These are phyloP conservation scores for Penicillium ucsense DNA, from an alignment of 495 filamentous ascomycete species.

Conservation along the genomic window DNA sequence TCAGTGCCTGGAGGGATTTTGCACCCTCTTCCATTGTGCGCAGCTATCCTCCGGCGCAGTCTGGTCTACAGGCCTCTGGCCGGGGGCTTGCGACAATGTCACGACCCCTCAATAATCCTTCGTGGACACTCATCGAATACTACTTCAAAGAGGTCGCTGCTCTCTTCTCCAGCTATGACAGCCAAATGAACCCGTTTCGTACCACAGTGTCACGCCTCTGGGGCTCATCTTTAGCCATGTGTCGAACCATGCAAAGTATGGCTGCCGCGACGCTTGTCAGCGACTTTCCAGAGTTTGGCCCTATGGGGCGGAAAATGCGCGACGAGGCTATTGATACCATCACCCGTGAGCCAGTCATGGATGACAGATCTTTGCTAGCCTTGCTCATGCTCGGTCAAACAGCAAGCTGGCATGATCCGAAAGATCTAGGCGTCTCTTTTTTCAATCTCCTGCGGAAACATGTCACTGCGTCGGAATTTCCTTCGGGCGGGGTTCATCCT, in stretches of 20 bases:
- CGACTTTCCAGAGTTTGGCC: slow-evolving; percentile 45
- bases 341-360: slow-evolving; percentile 31
- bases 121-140: slow-evolving; percentile 47
- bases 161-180: slow-evolving; percentile 50
- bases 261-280: slow-evolving; percentile 49
- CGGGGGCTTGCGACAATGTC: slow-evolving; percentile 28
- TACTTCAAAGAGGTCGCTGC: slow-evolving; percentile 51
- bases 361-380: slow-evolving; percentile 42
- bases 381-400: slow-evolving; percentile 48
- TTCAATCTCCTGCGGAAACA: slow-evolving; percentile 38
- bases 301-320: slow-evolving; percentile 43
- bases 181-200: slow-evolving; percentile 48
- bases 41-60: slow-evolving; percentile 22
- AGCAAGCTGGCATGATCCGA: slow-evolving; percentile 47
- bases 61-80: slow-evolving; percentile 7
- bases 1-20: slow-evolving; percentile 21
- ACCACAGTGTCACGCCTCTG: slow-evolving; percentile 46
- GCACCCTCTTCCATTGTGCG: slow-evolving; percentile 32
- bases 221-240: slow-evolving; percentile 47
- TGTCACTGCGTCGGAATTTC: slow-evolving; percentile 26
- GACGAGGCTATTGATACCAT: slow-evolving; percentile 40
- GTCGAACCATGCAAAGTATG: slow-evolving; percentile 52
- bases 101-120: slow-evolving; percentile 34
- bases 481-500: slow-evolving; percentile 1
- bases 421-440: slow-evolving; percentile 41